A percentile compares a stretch with the other conserved stretches of the same genome.
Evolutionary conservation across 1,139 yeast genomes (phyloP).

Genomic region (Yamadazyma aaseri): DNA sequence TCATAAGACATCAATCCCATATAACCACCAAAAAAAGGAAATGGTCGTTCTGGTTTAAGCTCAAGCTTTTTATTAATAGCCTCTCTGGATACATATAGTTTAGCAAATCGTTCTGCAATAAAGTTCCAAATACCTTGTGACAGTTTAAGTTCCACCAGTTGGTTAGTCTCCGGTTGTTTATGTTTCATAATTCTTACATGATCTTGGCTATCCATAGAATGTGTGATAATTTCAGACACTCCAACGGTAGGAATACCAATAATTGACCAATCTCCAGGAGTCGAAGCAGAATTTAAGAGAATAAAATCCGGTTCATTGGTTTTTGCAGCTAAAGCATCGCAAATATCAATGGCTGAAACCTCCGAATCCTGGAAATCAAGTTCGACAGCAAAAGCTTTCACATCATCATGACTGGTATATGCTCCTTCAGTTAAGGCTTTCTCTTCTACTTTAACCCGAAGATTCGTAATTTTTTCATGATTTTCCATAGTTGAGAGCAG

Average conservation of each 20-base stretch:
- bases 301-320: slow-evolving; percentile 39
- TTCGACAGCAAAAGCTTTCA: slow-evolving; percentile 9
- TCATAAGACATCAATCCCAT: slow-evolving; percentile 87
- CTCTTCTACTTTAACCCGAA: slow-evolving; percentile 9
- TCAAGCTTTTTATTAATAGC: slow-evolving; percentile 16
- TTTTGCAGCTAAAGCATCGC: slow-evolving; percentile 39
- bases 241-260: slow-evolving; percentile 65
- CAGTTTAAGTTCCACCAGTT: slow-evolving; percentile 7
- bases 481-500: slow-evolving; percentile 2
- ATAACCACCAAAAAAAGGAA: slow-evolving; percentile 88
- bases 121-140: slow-evolving; percentile 22
- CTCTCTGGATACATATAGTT: slow-evolving; percentile 22
- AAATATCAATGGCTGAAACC: slow-evolving; percentile 41
- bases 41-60: slow-evolving; percentile 21
- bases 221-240: slow-evolving; percentile 60
- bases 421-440: slow-evolving; percentile 8
- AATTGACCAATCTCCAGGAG: slow-evolving; percentile 86
- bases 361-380: slow-evolving; percentile 9
- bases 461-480: slow-evolving; percentile 1
- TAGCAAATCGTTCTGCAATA: slow-evolving; percentile 23
- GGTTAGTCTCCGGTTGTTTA: slow-evolving; percentile 3
- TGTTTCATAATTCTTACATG: slow-evolving; percentile 20
- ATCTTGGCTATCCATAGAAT: slow-evolving; percentile 49
- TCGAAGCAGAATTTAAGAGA: slow-evolving; percentile 69
- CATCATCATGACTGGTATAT: slow-evolving; percentile 6